phyloP scores from a whole-genome alignment of 139 green algal species.

The Volvox reticuliferus region DNA sequence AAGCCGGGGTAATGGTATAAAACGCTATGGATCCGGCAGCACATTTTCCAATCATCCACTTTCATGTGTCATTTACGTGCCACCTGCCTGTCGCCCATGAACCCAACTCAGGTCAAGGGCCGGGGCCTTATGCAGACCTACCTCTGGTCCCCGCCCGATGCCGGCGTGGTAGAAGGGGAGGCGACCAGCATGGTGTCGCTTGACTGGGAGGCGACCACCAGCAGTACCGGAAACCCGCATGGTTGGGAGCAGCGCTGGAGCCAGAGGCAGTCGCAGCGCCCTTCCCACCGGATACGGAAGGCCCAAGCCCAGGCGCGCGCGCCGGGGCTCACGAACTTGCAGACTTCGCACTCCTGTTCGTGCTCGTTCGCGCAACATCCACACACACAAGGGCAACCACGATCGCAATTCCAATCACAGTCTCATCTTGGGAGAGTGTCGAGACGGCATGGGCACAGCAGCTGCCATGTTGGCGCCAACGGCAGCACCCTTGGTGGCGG shows the following conservation, averaged over 20 bases:
- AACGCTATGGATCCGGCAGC: too few species aligned
- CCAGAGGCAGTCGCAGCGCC: not conserved
- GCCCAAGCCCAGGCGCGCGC: not conserved
- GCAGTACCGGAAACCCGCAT: not conserved
- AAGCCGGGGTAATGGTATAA: too few species aligned
- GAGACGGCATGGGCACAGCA: too few species aligned
- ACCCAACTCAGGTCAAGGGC: slow-evolving; percentile 13
- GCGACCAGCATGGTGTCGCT: not conserved
- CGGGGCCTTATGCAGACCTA: slow-evolving; percentile 10
- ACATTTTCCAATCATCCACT: too few species aligned
- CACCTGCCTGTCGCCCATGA: too few species aligned
- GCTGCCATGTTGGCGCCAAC: too few species aligned
- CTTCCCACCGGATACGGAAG: not conserved
- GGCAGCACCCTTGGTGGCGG: too few species aligned
- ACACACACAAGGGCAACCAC: not conserved
- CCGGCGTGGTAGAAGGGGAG: not conserved
- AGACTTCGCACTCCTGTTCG: not conserved
- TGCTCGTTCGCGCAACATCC: not conserved
- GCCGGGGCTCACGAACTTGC: not conserved
- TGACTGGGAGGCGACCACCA: too few species aligned
- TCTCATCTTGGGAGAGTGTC: not conserved
- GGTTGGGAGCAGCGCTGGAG: not conserved
- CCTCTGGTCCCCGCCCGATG: not conserved
- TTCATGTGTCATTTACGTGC: too few species aligned
- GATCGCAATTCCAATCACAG: not conserved